Base-by-base conservation (phyloP, 2,329 filamentous ascomycete species). In the Pseudogymnoascus sp. region DNA sequence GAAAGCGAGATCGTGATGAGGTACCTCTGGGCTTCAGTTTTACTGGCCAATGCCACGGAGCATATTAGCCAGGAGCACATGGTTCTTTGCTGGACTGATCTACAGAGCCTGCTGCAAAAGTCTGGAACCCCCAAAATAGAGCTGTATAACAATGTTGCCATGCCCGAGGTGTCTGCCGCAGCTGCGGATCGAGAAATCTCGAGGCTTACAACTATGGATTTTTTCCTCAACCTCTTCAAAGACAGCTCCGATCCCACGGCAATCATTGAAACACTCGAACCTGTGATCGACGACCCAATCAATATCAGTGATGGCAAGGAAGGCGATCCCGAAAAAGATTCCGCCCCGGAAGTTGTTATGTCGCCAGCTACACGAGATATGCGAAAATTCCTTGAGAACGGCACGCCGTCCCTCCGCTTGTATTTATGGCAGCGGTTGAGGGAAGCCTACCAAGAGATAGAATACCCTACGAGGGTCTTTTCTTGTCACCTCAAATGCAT, bases 191-290 rank as follows among this genome's bases (percentile, higher is more conserved):
- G 91, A 61, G 93, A 99, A 72, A 88, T 97, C 27, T 93, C 91
- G 10, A 92, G 92, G 69, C 81, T 97, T 35, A 96, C 91, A 12
- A 97, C 93, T 0, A 94, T 96, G 84, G 93, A 97, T 71, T 97
- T 97, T 73, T 97, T 99, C 74, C 81, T 92, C 59, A 90, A 87
- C 38, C 84, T 99, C 0, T 97, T 97, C 72, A 89, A 90, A 64
- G 89, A 94, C 63, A 84, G 87, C 63, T 86, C 88, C 55, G 88
- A 97, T 67, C 90, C 93, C 0, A 83, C 93, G 10, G 83, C 87
- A 4, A 85, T 97, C 17, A 97, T 99, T 63, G 92, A 97, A 70
- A 94, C 87, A 29, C 78, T 99, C 36, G 94, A 99, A 70, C 94
- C 94, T 3, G 89, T 99, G 8, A 79, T 99, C 4, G 93, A 97